Base-by-base conservation (phyloP, 345 rosid species). In the Linum lewisii region DNA sequence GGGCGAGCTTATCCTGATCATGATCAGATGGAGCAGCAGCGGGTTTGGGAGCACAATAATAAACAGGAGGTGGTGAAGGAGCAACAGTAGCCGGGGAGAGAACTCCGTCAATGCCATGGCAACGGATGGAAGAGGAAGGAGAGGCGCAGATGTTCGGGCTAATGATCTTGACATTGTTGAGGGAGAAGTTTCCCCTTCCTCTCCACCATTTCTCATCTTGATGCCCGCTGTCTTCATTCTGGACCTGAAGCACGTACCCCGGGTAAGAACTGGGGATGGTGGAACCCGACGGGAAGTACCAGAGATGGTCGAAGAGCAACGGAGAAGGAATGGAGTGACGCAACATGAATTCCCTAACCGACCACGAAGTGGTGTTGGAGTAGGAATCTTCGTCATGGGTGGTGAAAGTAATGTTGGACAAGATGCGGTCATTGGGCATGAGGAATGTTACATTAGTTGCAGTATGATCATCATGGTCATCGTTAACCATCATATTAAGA, bases 261-360 rank as follows among this genome's bases (percentile, higher is more conserved):
- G 86, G 78, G 11, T 67, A 21, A 4, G 79, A 77, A 52, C 82
- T 81, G 0, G 94, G 90, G 50, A 90, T 59, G 13, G 74, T 20
- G 13, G 91, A 81, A 16, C 83, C 88, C 0, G 80, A 74, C 4
- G 97, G 96, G 47, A 90, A 65, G 50, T 65, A 83, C 21, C 32
- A 24, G 6, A 90, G 81, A 55, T 84, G 71, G 18, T 90, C 87
- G 8, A 85, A 84, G 51, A 74, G 82, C 66, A 90, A 72, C 55
- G 89, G 83, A 0, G 86, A 79, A 3, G 93, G 87, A 61, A 88
- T 74, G 0, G 96, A 81, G 69, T 91, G 96, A 21, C 81, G 88
- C 54, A 84, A 76, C 70, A 88, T 67, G 76, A 91, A 91, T 18
- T 64, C 76, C 1, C 79, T 21, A 23, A 87, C 66, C 2, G 72